A percentile compares a stretch with the other conserved stretches of the same genome.
These are phyloP conservation scores for Gymnopilus dilepis DNA, from an alignment of 768 basidiomycete species.

Conservation along the genomic window DNA sequence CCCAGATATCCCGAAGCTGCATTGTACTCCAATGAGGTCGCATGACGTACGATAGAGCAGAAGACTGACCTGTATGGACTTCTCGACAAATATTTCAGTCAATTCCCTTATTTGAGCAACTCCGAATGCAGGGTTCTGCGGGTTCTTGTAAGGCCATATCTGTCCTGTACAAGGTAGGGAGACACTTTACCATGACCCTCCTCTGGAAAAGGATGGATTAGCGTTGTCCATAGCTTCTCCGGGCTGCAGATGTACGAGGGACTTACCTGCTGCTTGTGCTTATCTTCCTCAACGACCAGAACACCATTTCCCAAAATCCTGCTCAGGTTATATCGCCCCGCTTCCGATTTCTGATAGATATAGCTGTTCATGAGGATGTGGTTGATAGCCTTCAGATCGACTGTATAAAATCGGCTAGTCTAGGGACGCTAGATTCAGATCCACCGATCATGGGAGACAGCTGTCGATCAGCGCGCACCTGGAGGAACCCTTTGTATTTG, in stretches of 20 bases:
- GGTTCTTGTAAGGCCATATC: background rate
- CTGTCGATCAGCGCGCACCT: constrained; percentile 36
- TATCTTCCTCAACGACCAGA: constrained; percentile 52
- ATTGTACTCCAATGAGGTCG: background rate
- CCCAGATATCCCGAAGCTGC: constrained; percentile 59
- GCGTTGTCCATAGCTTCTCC: too few species aligned
- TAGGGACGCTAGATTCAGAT: constrained; percentile 13
- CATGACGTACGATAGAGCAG: background rate
- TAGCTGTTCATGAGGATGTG: constrained; percentile 65
- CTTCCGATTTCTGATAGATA: constrained; percentile 61
- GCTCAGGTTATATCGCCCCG: constrained; percentile 40
- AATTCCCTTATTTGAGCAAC: constrained; percentile 60
- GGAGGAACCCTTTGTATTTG: constrained; percentile 48
- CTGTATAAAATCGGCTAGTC: constrained; percentile 53
- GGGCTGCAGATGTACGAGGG: too few species aligned
- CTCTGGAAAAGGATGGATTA: constrained; percentile 36
- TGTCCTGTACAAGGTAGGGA: background rate
- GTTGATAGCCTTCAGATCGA: constrained; percentile 65
- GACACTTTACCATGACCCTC: constrained; percentile 45
- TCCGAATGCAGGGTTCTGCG: constrained; percentile 71
- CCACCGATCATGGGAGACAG: background rate
- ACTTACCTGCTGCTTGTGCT: constrained; percentile 51
- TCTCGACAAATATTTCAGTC: constrained; percentile 61
- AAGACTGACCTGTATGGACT: constrained; percentile 51
- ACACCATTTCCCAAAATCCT: constrained; percentile 54